These are phyloP conservation scores for Asclepias syriaca DNA, from an alignment of 257 asterid genomes.

Conservation along the genomic window DNA sequence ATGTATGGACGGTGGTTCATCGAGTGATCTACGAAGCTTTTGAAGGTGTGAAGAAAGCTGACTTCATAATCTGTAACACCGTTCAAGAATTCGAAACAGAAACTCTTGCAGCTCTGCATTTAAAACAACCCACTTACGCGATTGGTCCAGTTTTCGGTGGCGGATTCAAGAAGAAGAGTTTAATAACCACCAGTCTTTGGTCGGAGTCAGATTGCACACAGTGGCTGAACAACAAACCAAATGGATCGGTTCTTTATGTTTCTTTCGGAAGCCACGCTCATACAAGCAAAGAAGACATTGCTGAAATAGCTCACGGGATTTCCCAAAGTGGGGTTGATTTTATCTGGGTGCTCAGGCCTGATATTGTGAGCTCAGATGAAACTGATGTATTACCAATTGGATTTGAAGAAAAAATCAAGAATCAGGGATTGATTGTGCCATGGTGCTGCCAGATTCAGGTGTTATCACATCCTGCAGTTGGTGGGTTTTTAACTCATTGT, in stretches of 20 bases:
- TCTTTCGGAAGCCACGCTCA: conserved; percentile 78
- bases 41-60: conserved; percentile 44
- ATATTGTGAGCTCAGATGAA: conserved; percentile 50
- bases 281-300: conserved; percentile 44
- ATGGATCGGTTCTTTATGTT: conserved; percentile 54
- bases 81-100: conserved; percentile 57
- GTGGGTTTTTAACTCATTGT: conserved; percentile 67
- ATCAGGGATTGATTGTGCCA: conserved; percentile 49
- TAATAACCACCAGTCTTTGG: conserved; percentile 56
- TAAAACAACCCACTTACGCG: conserved; percentile 46
- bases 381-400: conserved; percentile 36
- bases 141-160: conserved; percentile 56
- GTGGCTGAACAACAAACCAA: conserved; percentile 55
- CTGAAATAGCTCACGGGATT: conserved; percentile 66
- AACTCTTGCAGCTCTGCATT: conserved; percentile 45
- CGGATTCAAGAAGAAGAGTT: conserved; percentile 31
- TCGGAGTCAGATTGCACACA: conserved; percentile 65
- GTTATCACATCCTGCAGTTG: conserved; percentile 52
- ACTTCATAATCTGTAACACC: conserved; percentile 60
- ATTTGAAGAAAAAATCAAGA: conserved; percentile 27
- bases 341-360: conserved; percentile 71
- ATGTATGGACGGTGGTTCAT: conserved; percentile 47
- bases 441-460: conserved; percentile 66
- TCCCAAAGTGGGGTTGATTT: conserved; percentile 41
- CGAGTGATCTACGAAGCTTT: conserved; percentile 64